Percentiles rank a stretch among this genome's conserved stretches.
Evolutionary conservation across 176 grass and related monocot genomes (phyloP).

Genomic region (Avena atlantica): DNA sequence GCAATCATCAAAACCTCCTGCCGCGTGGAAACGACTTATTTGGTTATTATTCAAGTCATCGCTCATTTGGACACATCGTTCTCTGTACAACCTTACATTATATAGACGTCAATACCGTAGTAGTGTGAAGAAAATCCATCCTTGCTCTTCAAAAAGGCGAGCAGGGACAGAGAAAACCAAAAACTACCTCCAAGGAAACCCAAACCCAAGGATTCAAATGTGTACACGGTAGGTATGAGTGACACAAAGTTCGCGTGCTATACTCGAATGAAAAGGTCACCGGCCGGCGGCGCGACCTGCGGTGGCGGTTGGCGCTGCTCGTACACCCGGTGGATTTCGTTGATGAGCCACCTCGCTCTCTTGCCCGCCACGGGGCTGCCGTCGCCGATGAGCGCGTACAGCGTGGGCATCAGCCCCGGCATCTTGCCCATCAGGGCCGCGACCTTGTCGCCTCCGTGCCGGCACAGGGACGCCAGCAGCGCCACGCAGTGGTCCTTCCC

Average conservation of each 20-base stretch:
- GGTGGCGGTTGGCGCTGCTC: slow-evolving; percentile 39
- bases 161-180: slow-evolving; percentile 26
- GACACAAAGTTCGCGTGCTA: slow-evolving; percentile 13
- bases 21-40: too few species aligned
- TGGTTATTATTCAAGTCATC: too few species aligned
- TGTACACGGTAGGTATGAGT: slow-evolving; percentile 1
- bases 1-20: too few species aligned
- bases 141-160: slow-evolving; percentile 65
- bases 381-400: slow-evolving; percentile 69
- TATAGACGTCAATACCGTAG: neutral
- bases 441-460: slow-evolving; percentile 32
- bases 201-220: neutral
- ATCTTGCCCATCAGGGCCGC: slow-evolving; percentile 62
- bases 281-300: neutral
- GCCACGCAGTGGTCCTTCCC: slow-evolving; percentile 64
- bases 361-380: slow-evolving; percentile 49
- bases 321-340: slow-evolving; percentile 64
- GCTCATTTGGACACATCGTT: neutral
- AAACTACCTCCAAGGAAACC: neutral
- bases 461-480: slow-evolving; percentile 63
- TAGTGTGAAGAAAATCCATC: slow-evolving; percentile 13
- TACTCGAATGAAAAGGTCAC: slow-evolving; percentile 56
- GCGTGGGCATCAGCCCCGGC: slow-evolving; percentile 59
- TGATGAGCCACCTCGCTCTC: slow-evolving; percentile 70
- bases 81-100: neutral